These are phyloP conservation scores for Nannochloropsis salina DNA, from an alignment of 108 stramenopile genomes.

Conservation along the genomic window DNA sequence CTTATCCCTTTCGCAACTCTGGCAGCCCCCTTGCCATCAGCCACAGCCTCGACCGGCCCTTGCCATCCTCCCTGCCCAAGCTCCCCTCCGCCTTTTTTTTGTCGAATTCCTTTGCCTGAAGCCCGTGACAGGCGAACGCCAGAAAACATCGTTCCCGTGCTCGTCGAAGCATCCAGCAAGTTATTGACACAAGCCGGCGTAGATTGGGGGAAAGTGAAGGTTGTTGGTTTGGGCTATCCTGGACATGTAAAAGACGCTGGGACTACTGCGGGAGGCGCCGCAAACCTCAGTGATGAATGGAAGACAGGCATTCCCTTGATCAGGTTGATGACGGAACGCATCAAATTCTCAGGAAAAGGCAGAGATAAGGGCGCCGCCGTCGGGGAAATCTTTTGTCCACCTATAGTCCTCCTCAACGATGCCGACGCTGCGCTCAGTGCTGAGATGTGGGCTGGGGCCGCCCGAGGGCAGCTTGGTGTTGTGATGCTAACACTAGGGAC, in stretches of 20 bases:
- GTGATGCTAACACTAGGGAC: conserved; percentile 51
- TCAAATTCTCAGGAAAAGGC: no score
- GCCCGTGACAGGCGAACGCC: background rate
- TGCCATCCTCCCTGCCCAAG: background rate
- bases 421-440: conserved; percentile 48
- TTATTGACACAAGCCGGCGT: conserved; percentile 25
- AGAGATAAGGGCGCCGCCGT: conserved; percentile 18
- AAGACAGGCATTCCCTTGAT: background rate
- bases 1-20: background rate
- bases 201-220: background rate
- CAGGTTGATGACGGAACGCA: background rate
- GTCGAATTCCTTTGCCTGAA: background rate
- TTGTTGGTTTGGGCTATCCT: conserved; percentile 32
- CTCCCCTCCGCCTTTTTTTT: background rate
- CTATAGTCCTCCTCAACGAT: conserved; percentile 24
- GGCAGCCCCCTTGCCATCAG: background rate
- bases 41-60: background rate
- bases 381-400: conserved; percentile 16
- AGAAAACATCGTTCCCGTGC: background rate
- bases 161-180: background rate
- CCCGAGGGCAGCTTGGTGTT: conserved; percentile 32
- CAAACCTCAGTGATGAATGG: background rate
- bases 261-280: background rate
- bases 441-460: conserved; percentile 42
- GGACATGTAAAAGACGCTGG: conserved; percentile 30